These are phyloP conservation scores for Trypanosoma cruzi DNA, from an alignment of 208 protist genomes.

Conservation along the genomic window DNA sequence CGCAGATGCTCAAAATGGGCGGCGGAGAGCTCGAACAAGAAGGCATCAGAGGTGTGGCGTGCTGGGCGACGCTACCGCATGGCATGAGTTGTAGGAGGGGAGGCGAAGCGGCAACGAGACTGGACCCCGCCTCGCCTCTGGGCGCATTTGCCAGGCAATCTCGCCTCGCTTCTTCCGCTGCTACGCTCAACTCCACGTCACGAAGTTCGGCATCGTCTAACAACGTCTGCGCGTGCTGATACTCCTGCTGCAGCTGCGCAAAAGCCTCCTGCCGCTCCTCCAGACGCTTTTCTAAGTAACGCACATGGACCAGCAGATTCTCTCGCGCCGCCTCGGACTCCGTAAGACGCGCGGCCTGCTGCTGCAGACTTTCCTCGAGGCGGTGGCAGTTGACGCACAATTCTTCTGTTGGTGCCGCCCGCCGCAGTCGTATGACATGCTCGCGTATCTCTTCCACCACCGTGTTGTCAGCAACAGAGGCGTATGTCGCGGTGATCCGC, in stretches of 20 bases:
- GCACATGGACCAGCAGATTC: constrained; percentile 6
- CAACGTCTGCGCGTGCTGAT: background rate
- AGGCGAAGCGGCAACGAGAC: background rate
- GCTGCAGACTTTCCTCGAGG: constrained; percentile 7
- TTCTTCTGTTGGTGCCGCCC: constrained; percentile 4
- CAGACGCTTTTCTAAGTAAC: constrained; percentile 19
- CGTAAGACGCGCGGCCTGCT: constrained; percentile 4
- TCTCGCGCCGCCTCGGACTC: background rate
- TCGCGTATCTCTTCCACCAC: constrained; percentile 28
- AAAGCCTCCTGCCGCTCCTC: constrained; percentile 16
- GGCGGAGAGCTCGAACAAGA: background rate
- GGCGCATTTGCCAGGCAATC: background rate
- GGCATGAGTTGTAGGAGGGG: constrained; percentile 10
- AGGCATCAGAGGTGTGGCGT: background rate
- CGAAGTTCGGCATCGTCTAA: constrained; percentile 13
- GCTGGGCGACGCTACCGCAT: background rate
- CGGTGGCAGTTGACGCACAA: constrained; percentile 32
- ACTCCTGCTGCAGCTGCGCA: constrained; percentile 4
- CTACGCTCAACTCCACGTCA: constrained; percentile 1
- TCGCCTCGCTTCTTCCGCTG: background rate
- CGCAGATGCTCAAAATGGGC: background rate
- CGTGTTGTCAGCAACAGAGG: constrained; percentile 24
- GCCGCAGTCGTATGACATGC: constrained; percentile 31
- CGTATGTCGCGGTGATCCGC: constrained; percentile 24
- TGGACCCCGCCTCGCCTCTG: background rate